These are phyloP conservation scores for Cymodocea nodosa DNA, from an alignment of 116 monocot genomes.

Conservation along the genomic window DNA sequence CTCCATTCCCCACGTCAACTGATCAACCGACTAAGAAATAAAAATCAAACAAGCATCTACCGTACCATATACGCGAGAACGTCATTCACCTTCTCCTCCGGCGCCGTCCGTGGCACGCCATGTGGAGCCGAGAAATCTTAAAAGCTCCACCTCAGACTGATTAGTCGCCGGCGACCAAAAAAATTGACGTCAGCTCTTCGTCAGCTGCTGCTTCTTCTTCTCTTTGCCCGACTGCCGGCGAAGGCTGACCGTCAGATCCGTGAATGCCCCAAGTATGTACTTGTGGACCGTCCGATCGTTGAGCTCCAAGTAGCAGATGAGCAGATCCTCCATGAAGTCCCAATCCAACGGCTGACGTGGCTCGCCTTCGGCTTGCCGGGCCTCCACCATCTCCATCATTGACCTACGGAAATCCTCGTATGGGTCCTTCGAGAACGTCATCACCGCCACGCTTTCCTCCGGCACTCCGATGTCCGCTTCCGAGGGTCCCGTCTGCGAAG, in stretches of 20 bases:
- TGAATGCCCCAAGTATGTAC: conserved; percentile 52
- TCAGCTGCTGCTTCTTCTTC: not conserved
- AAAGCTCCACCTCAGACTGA: no score
- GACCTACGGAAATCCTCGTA: conserved; percentile 32
- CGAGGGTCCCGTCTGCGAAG: conserved; percentile 2
- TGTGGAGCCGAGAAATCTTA: no score
- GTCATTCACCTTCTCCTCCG: not conserved
- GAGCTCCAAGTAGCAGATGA: conserved; percentile 25
- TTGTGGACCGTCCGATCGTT: conserved; percentile 55
- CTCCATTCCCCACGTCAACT: no score
- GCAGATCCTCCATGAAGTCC: conserved; percentile 49
- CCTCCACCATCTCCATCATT: conserved; percentile 36
- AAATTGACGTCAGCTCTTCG: not conserved
- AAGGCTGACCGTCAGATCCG: conserved; percentile 40
- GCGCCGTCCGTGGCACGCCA: not conserved
- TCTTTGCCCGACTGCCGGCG: conserved; percentile 1
- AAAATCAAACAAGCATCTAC: not conserved
- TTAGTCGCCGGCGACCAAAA: not conserved
- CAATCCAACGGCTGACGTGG: conserved; percentile 32
- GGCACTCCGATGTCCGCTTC: not conserved
- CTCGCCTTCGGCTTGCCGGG: conserved; percentile 30
- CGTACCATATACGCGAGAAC: not conserved
- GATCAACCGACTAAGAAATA: not conserved
- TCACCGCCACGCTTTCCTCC: conserved; percentile 45
- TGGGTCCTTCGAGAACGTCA: conserved; percentile 44